Evolutionary conservation across 208 protist species (phyloP).

Genomic region (Leishmania major): DNA sequence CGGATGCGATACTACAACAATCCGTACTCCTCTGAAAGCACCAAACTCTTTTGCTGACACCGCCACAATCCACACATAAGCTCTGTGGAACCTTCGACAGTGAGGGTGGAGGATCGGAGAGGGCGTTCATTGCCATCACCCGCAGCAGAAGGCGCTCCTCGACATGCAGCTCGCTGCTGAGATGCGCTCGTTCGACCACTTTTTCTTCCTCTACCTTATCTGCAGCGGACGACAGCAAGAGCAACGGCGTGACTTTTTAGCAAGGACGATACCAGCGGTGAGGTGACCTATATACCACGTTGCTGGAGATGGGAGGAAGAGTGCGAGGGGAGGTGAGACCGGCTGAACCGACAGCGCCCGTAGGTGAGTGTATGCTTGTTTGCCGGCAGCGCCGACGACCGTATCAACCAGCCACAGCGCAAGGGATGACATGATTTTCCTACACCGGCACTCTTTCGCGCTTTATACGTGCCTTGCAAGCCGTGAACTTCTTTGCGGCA

Average conservation of each 20-base stretch:
- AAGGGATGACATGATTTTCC: neutral
- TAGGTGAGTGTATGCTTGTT: neutral
- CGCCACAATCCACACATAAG: neutral
- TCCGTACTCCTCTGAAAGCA: constrained; percentile 19
- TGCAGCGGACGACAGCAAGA: neutral
- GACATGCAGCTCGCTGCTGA: neutral
- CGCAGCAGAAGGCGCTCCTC: neutral
- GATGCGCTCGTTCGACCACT: neutral
- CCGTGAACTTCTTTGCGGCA: neutral
- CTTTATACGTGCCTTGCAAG: neutral
- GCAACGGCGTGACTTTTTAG: neutral
- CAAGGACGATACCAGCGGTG: neutral
- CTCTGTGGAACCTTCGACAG: neutral
- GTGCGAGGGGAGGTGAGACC: neutral
- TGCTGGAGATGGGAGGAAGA: neutral
- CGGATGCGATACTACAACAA: constrained; percentile 31
- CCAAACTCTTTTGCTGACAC: constrained; percentile 24
- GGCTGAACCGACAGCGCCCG: neutral
- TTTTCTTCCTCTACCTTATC: neutral
- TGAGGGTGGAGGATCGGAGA: neutral
- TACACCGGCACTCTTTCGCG: neutral
- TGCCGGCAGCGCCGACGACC: neutral
- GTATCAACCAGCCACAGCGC: neutral
- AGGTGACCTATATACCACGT: neutral
- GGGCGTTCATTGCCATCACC: neutral